Conservation (phyloP, 2,329 filamentous ascomycete species). For the Monosporascus ibericus region DNA sequence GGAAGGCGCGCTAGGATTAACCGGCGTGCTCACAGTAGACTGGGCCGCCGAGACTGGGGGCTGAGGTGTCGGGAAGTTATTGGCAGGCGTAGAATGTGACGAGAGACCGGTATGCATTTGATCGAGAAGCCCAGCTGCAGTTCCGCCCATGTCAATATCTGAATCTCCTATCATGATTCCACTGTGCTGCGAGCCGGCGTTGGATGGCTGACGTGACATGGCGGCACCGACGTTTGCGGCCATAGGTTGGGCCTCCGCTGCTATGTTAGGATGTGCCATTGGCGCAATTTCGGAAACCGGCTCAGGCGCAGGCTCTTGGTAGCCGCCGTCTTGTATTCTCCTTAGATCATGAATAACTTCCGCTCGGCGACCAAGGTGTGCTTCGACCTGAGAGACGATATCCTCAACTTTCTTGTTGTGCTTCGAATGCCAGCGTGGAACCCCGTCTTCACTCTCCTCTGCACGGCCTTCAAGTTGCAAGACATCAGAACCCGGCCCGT, state of each 20-base stretch:
- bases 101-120: constrained; percentile 61
- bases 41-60: constrained; percentile 49
- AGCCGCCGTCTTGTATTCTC: constrained; percentile 73
- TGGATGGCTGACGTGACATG: constrained; percentile 49
- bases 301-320: constrained; percentile 54
- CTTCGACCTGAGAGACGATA: constrained; percentile 70
- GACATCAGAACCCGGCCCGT: constrained; percentile 53
- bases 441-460: constrained; percentile 44
- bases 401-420: constrained; percentile 58
- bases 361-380: constrained; percentile 60
- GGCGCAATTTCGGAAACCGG: constrained; percentile 19
- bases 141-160: constrained; percentile 60
- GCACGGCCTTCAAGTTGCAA: constrained; percentile 58
- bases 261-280: constrained; percentile 13
- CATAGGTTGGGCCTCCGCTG: constrained; percentile 14
- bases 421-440: constrained; percentile 31
- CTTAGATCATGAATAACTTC: constrained; percentile 58
- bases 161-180: constrained; percentile 52
- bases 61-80: constrained; percentile 57
- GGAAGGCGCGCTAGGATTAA: constrained; percentile 39
- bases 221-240: constrained; percentile 16
- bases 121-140: constrained; percentile 59
- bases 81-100: constrained; percentile 53
- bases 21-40: constrained; percentile 53
- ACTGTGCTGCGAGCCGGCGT: constrained; percentile 49